Evolutionary conservation across 2,329 filamentous ascomycete species (phyloP).

Genomic region (Tolypocladium paradoxum): DNA sequence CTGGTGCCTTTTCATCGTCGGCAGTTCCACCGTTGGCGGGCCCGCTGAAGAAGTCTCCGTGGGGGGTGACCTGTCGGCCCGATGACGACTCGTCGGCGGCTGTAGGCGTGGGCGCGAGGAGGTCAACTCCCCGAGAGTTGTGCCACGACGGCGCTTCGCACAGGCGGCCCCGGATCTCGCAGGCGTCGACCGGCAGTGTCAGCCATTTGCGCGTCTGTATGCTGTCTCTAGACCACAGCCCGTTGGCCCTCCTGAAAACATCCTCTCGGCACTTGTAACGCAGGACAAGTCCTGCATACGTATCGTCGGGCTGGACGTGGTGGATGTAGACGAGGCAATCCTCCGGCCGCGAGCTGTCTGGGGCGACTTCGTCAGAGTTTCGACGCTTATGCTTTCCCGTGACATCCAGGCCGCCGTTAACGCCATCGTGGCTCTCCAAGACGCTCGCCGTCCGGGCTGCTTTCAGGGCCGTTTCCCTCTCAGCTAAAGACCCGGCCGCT

Average conservation of each 20-base stretch:
- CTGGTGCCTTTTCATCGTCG: conserved; percentile 15
- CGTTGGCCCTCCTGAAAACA: conserved; percentile 75
- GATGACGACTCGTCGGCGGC: conserved; percentile 14
- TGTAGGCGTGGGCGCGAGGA: conserved; percentile 38
- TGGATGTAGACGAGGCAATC: conserved; percentile 87
- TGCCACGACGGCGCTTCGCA: conserved; percentile 41
- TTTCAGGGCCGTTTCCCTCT: conserved; percentile 43
- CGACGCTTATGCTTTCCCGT: conserved; percentile 51
- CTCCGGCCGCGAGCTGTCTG: conserved; percentile 46
- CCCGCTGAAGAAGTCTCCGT: conserved; percentile 31
- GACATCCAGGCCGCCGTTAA: conserved; percentile 46
- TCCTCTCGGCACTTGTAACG: conserved; percentile 81
- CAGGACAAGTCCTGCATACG: conserved; percentile 81
- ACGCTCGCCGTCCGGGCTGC: conserved; percentile 48
- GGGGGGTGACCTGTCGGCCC: conserved; percentile 15
- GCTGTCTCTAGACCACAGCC: conserved; percentile 88
- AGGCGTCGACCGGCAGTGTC: conserved; percentile 80
- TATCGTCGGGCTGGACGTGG: conserved; percentile 71
- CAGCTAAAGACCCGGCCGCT: conserved; percentile 40
- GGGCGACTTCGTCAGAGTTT: conserved; percentile 52
- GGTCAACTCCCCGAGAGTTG: conserved; percentile 32
- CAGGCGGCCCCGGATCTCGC: conserved; percentile 66
- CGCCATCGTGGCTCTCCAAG: conserved; percentile 49
- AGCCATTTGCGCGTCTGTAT: conserved; percentile 76
- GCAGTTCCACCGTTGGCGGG: conserved; percentile 20